phyloP scores from a whole-genome alignment of 1,284 basidiomycete species.

The Athelia psychrophila region DNA sequence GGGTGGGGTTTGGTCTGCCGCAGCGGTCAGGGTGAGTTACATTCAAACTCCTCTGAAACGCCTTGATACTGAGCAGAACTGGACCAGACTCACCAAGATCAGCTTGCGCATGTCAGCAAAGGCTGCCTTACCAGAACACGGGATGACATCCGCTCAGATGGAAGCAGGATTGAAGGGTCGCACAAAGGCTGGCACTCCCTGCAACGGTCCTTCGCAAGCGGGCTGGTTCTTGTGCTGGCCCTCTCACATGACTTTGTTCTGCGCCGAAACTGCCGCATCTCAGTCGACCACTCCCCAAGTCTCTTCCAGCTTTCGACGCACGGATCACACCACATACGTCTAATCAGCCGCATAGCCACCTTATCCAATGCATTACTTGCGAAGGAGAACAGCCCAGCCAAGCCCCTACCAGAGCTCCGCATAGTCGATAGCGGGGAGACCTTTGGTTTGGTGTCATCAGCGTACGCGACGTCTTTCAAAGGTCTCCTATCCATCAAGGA shows the following conservation, averaged over 20 bases:
- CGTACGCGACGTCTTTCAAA: background rate
- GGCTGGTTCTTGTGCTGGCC: slow-evolving; percentile 12
- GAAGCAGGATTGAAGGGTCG: slow-evolving; percentile 20
- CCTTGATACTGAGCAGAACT: background rate
- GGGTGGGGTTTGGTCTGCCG: slow-evolving; percentile 19
- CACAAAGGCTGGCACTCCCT: slow-evolving; percentile 23
- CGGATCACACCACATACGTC: background rate
- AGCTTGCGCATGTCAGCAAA: slow-evolving; percentile 20
- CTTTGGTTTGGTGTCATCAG: background rate
- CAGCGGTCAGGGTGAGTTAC: slow-evolving; percentile 11
- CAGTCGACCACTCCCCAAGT: background rate
- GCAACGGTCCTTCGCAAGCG: slow-evolving; percentile 17
- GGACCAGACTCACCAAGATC: slow-evolving; percentile 17
- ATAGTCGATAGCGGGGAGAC: background rate
- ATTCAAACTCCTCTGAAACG: no score
- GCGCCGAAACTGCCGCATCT: slow-evolving; percentile 8
- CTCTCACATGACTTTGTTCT: slow-evolving; percentile 11
- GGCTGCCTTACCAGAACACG: slow-evolving; percentile 20
- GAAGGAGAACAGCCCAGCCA: background rate
- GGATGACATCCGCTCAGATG: slow-evolving; percentile 19
- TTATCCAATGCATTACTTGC: background rate
- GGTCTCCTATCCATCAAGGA: background rate
- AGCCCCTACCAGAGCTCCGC: background rate
- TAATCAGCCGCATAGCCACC: background rate
- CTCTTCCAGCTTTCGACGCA: background rate